Evolutionary conservation across 108 stramenopile genomes (phyloP).

Genomic region (Fragilariopsis cylindrus): DNA sequence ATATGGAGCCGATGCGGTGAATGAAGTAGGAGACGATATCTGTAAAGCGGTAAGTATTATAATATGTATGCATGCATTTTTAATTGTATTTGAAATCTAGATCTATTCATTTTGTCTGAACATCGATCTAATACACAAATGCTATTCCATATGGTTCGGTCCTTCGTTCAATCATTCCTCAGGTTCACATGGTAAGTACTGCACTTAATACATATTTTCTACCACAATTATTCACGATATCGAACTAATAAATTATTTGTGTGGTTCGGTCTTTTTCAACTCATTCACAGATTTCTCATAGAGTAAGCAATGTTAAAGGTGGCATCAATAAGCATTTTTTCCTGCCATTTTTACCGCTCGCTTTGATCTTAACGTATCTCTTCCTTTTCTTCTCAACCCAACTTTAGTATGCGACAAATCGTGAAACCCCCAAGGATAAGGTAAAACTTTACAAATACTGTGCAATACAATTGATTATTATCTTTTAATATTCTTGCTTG

Average conservation of each 20-base stretch:
- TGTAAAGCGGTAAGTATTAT: conserved; percentile 29
- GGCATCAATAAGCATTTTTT: too few species aligned
- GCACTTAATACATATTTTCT: neutral
- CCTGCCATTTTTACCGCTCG: neutral
- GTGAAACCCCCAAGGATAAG: conserved; percentile 56
- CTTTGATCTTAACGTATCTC: neutral
- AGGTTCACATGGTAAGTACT: conserved; percentile 46
- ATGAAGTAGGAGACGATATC: conserved; percentile 34
- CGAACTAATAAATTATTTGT: too few species aligned
- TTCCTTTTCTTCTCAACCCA: neutral
- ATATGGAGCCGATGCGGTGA: conserved; percentile 44
- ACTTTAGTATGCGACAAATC: conserved; percentile 43
- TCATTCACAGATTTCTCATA: neutral
- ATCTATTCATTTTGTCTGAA: too few species aligned
- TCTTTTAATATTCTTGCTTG: too few species aligned
- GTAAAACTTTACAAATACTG: neutral
- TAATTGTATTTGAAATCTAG: neutral
- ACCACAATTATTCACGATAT: neutral
- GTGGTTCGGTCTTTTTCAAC: neutral
- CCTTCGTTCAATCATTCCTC: neutral
- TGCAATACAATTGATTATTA: neutral
- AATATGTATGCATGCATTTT: neutral
- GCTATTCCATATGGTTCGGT: neutral
- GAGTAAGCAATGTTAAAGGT: too few species aligned
- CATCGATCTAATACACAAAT: too few species aligned